Evolutionary conservation across 2,329 filamentous ascomycete species (phyloP), one percentile per base, ranked within the genome.

Genomic region (Talaromyces sp.): DNA sequence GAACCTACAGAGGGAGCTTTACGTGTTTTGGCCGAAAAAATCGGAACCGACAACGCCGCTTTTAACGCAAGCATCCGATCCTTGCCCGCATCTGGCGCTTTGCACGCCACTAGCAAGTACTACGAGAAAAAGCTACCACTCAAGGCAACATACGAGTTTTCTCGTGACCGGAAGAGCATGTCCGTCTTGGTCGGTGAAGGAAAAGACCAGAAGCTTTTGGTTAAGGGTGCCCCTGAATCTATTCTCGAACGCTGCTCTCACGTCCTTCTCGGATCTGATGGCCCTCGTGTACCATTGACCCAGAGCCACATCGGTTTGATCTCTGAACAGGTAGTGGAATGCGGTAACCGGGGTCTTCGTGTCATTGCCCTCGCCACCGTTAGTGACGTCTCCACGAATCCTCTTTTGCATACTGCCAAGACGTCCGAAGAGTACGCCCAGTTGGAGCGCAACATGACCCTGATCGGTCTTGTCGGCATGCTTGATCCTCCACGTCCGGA

Each of bases 131-230:
- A 86, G 68, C 85, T 88, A 57, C 86, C 87, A 59, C 87, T 89
- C 46, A 83, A 96, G 62, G 89, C 93, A 8, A 96, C 92, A 11
- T 99, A 92, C 70, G 95, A 99, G 75, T 99, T 99, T 79, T 98
- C 95, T 1, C 88, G 95, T 70, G 95, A 99, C 77, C 87, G 95
- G 66, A 99, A 99, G 86, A 98, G 93, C 78, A 99, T 99, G 95
- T 99, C 95, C 55, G 96, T 99, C 39, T 81, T 98, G 64, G 91
- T 96, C 66, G 84, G 89, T 67, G 83, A 84, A 61, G 88, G 85
- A 62, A 81, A 83, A 57, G 78, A 86, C 59, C 86, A 95, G 79
- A 92, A 89, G 75, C 87, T 99, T 11, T 84, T 99, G 56, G 93
- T 99, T 68, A 99, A 99, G 80, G 95, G 95, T 70, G 95, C 96